A percentile compares a stretch with the other conserved stretches of the same genome.
Evolutionary conservation across 2,329 filamentous ascomycete species (phyloP).

Genomic region (Xylaria sp.): DNA sequence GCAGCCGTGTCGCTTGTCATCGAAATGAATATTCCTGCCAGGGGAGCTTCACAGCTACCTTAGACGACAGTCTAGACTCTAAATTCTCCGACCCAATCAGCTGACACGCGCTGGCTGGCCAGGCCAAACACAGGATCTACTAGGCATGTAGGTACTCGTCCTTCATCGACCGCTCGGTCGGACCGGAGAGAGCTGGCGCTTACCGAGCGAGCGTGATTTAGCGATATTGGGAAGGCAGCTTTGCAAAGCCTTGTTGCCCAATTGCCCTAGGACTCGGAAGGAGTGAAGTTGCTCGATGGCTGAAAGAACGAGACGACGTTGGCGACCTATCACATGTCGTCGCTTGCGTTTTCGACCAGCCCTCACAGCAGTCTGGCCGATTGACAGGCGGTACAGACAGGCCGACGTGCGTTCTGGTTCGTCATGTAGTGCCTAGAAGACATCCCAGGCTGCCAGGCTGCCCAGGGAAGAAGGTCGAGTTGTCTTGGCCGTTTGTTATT

Average conservation of each 20-base stretch:
- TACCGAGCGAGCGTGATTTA: constrained; percentile 21
- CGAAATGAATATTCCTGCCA: constrained; percentile 6
- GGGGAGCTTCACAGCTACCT: constrained; percentile 5
- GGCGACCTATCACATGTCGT: constrained; percentile 14
- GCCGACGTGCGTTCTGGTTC: neutral
- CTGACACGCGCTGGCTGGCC: too few relatives aligned
- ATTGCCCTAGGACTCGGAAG: constrained; percentile 6
- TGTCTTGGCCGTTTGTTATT: constrained; percentile 10
- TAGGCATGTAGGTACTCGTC: constrained; percentile 12
- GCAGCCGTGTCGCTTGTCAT: constrained; percentile 17
- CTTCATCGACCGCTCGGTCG: constrained; percentile 9
- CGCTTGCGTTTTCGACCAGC: constrained; percentile 14
- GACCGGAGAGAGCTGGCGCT: constrained; percentile 23
- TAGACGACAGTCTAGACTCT: constrained; percentile 8
- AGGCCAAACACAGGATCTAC: constrained; percentile 14
- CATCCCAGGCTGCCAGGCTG: too few relatives aligned
- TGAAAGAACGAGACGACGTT: constrained; percentile 15
- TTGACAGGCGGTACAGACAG: constrained; percentile 2
- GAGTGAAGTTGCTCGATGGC: neutral
- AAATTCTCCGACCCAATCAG: constrained; percentile 11
- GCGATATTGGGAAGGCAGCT: constrained; percentile 26
- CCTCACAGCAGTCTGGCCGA: constrained; percentile 1
- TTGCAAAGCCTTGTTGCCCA: constrained; percentile 4
- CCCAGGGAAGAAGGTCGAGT: constrained; percentile 8
- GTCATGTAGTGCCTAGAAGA: neutral